Conservation (phyloP, 106 monocot genomes). For the Cymbidium sinense region DNA sequence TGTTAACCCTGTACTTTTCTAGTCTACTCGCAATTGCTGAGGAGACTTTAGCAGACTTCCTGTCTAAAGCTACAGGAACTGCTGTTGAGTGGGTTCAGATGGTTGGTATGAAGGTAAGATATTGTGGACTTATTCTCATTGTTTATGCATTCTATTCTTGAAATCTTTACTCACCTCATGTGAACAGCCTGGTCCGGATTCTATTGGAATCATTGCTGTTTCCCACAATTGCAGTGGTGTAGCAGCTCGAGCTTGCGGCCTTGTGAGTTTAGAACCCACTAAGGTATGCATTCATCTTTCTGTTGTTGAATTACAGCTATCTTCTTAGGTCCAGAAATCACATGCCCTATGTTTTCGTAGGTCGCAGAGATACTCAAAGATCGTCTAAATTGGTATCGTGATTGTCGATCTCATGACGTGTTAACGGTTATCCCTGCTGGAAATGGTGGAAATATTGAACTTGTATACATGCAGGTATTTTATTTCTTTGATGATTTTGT, state of each 20-base stretch:
- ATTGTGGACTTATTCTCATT: background rate
- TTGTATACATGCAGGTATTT: conserved; percentile 84
- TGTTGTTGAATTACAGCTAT: background rate
- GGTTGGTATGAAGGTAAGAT: conserved; percentile 71
- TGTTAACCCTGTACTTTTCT: background rate
- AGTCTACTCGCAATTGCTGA: conserved; percentile 72
- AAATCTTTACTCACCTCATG: background rate
- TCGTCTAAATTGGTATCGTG: conserved; percentile 79
- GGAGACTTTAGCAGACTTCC: conserved; percentile 75
- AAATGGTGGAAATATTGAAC: conserved; percentile 85
- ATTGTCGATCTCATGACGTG: conserved; percentile 71
- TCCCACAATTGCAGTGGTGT: conserved; percentile 88
- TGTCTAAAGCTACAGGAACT: conserved; percentile 70
- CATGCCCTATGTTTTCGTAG: conserved; percentile 19
- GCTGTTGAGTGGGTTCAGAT: conserved; percentile 78
- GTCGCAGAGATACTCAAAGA: conserved; percentile 88
- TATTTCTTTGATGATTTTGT: background rate
- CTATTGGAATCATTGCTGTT: conserved; percentile 97
- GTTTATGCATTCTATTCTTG: background rate
- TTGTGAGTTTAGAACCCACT: conserved; percentile 90
- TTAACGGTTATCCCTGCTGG: conserved; percentile 66
- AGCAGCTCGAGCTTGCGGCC: conserved; percentile 89
- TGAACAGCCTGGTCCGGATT: conserved; percentile 97
- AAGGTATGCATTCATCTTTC: conserved; percentile 39
- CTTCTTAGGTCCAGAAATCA: background rate